A percentile compares a stretch with the other conserved stretches of the same genome.
These are phyloP conservation scores for Lepidium sativum DNA, from an alignment of 345 rosid species.

Conservation along the genomic window DNA sequence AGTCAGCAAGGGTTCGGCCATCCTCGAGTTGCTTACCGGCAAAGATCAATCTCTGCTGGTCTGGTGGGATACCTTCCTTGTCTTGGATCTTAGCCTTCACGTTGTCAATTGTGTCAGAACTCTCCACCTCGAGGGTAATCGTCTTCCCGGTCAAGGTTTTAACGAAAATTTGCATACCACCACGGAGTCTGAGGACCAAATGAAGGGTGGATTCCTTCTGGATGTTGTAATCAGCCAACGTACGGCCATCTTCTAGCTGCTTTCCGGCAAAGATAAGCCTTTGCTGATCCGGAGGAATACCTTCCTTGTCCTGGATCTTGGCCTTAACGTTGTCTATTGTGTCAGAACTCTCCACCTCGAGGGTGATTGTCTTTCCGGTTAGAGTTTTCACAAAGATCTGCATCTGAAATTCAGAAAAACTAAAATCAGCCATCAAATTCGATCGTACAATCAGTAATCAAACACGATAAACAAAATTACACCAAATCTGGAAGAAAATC, in stretches of 20 bases:
- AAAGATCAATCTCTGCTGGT: conserved; percentile 29
- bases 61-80: conserved; percentile 33
- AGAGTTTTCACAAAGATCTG: conserved; percentile 30
- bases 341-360: conserved; percentile 22
- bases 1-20: conserved; percentile 24
- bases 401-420: conserved; percentile 15
- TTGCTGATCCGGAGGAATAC: conserved; percentile 20
- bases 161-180: conserved; percentile 25
- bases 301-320: conserved; percentile 15
- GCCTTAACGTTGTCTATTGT: conserved; percentile 20
- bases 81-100: conserved; percentile 35
- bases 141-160: conserved; percentile 34
- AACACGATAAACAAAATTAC: neutral
- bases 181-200: conserved; percentile 8
- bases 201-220: conserved; percentile 14
- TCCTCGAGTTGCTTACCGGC: conserved; percentile 30
- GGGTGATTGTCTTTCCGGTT: conserved; percentile 18
- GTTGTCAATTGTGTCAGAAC: conserved; percentile 36
- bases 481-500: neutral
- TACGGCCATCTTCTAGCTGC: conserved; percentile 1
- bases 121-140: conserved; percentile 32
- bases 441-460: neutral
- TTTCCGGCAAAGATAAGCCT: conserved; percentile 20
- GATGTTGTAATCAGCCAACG: conserved; percentile 3
- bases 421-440: neutral